phyloP scores from a whole-genome alignment of 2,329 filamentous ascomycete species.

The Exophiala xenobiotica region DNA sequence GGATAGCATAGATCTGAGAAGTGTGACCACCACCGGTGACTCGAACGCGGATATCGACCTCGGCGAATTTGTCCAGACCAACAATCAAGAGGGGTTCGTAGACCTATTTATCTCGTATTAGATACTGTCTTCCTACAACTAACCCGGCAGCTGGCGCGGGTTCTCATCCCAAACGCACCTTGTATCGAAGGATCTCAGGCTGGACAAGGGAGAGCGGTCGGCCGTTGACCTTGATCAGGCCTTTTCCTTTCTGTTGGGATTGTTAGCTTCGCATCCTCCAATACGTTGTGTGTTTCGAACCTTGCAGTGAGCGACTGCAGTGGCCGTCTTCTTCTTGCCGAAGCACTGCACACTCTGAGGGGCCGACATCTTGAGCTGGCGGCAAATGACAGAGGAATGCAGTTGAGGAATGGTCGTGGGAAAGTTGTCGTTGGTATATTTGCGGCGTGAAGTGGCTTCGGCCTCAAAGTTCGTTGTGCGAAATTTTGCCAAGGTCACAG shows the following conservation, averaged over 20 bases:
- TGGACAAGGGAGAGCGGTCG: constrained; percentile 90
- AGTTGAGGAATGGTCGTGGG: constrained; percentile 10
- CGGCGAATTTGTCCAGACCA: constrained; percentile 94
- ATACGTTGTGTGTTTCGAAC: constrained; percentile 49
- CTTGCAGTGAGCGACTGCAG: constrained; percentile 90
- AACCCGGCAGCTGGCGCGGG: neutral
- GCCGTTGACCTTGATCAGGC: constrained; percentile 98
- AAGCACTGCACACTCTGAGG: constrained; percentile 92
- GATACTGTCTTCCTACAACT: neutral
- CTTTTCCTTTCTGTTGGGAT: constrained; percentile 65
- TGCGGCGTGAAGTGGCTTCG: neutral
- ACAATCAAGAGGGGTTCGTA: constrained; percentile 98
- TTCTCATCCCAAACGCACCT: constrained; percentile 56
- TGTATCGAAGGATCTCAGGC: constrained; percentile 96
- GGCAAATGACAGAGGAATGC: constrained; percentile 24
- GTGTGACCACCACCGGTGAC: constrained; percentile 97
- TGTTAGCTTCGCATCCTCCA: constrained; percentile 15
- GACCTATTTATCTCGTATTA: constrained; percentile 56
- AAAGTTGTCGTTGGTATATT: constrained; percentile 3
- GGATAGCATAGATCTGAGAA: constrained; percentile 96
- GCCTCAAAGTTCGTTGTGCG: neutral
- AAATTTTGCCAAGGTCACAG: neutral
- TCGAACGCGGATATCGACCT: constrained; percentile 95
- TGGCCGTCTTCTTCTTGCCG: constrained; percentile 97
- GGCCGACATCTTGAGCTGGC: constrained; percentile 65